Evolutionary conservation across 192 early-diverging fungal genomes (phyloP), one percentile per base, ranked within the genome.

Genomic region (Gonapodya prolifera): DNA sequence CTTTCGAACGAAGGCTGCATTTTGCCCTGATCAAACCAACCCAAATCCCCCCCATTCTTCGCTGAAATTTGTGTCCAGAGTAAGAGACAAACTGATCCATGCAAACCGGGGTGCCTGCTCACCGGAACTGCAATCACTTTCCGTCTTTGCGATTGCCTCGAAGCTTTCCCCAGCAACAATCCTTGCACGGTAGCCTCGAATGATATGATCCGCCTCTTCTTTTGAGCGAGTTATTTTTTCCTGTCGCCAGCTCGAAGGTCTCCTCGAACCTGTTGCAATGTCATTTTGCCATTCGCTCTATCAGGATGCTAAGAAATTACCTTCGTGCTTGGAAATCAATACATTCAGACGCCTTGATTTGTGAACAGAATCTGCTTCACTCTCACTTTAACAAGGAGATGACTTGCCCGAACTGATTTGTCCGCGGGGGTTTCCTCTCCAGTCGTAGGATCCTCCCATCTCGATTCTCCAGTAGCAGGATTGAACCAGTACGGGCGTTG

Each of bases 1-100:
- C 93, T 85, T 78, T 99, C 95, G 85, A 97, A 99, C 34, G 91
- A 84, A 29, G 89, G 87, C 81, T 97, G 94, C 96, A 98, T 99
- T 76, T 92, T 86, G 69, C 95, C 95, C 0, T 82, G 84, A 35
- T 91, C 92, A 88, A 99, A 98, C 34, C 80, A 87, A 0, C 92
- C 93, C 29, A 99, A 80, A 88, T 99, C 97, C 2, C 97, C 97
- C 2, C 91, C 90, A 28, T 87, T 82, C 75, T 91, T 93, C 0
- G 96, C 96, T 61, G 8, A 16, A 23, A 61, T 8, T 16, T 16
- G 23, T 61, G 23, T 61, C 8, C 45, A 61, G 8, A 61, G 45
- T 61, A 23, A 61, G 23, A 16, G 8, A 23, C 45, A 61, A 61
- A 16, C n/a, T n/a, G n/a, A n/a, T n/a, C n/a, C n/a, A n/a, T n/a